phyloP scores from a whole-genome alignment of 176 grass and related monocot genomes.

The Aegilops bicornis region DNA sequence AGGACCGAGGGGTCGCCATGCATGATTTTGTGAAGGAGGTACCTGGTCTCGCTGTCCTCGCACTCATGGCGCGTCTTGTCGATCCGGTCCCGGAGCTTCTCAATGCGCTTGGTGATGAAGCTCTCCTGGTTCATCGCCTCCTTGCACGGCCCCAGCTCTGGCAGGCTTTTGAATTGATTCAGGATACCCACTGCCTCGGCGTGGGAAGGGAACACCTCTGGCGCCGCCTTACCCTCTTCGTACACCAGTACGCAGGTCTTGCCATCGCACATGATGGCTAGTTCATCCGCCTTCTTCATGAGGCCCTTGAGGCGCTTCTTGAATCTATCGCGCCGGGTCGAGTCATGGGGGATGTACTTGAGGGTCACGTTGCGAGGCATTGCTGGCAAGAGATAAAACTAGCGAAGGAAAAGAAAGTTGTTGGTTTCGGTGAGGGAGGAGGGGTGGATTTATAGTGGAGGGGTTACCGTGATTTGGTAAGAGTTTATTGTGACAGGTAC shows the following conservation, averaged over 20 bases:
- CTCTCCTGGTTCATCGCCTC: conserved; percentile 34
- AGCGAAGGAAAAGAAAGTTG: background rate
- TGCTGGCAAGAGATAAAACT: background rate
- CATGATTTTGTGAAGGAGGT: conserved; percentile 26
- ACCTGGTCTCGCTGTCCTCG: background rate
- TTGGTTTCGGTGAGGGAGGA: background rate
- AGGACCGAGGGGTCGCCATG: background rate
- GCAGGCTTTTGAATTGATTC: background rate
- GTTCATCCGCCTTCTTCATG: conserved; percentile 41
- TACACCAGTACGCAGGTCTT: conserved; percentile 33
- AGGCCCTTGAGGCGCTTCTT: conserved; percentile 24
- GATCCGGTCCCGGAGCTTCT: conserved; percentile 25
- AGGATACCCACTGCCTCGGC: background rate
- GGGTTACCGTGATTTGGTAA: background rate
- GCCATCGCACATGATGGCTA: conserved; percentile 28
- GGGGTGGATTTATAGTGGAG: background rate
- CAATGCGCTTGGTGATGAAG: conserved; percentile 23
- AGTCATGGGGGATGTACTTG: conserved; percentile 29
- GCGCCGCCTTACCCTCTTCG: background rate
- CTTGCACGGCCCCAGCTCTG: conserved; percentile 29
- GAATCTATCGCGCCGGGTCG: conserved; percentile 8
- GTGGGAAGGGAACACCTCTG: conserved; percentile 22
- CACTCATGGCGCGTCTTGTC: background rate
- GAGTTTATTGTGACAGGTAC: background rate
- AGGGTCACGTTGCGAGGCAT: conserved; percentile 24